Evolutionary conservation across 345 rosid species (phyloP), one percentile per base, ranked within the genome.

Genomic region (Corchorus capsularis): DNA sequence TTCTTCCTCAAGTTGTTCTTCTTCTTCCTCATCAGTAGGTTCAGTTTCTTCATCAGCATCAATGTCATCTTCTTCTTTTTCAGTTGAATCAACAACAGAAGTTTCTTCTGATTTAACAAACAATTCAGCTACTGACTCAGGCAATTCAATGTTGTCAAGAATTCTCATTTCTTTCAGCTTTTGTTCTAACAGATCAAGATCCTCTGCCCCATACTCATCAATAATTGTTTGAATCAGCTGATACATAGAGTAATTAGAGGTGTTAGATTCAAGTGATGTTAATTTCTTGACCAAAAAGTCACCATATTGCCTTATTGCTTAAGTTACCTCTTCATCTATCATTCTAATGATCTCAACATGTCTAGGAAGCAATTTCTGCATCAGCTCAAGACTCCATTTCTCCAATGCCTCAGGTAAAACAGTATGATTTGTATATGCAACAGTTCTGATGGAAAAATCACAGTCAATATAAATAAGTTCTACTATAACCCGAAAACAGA

Each of bases 381-480:
- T 85, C 35, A 91, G 92, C 75, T 87, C 96, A 62, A 92, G 80
- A 80, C 92, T 92, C 94, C 96, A 92, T 81, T 92, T 89, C 88
- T 92, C 96, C 81, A 89, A 45, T 50, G 96, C 96, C 84, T 92
- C 94, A 34, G 94, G 96, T 77, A 92, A 80, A 71, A 92, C 91
- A 55, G 96, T 89, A 77, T 92, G 96, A 83, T 92, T 92, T 77
- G 96, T 92, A 81, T 92, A 92, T 54, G 96, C 96, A 84, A 88
- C 86, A 80, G 96, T 92, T 79, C 96, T 92, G 71, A 49, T 52
- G 72, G 72, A 75, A 17, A 79, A 77, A 19, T 52, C 34, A 52
- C 53, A 37, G 16, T 61, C 73, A 71, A 47, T 8, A 47, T 47
- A 11, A 8, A 47, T 39, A 39, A 4, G 6, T 3, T 39, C 43